A percentile compares a stretch with the other conserved stretches of the same genome.
phyloP scores from a whole-genome alignment of 352 stramenopile genomes.

The Pythium grandisporangium region DNA sequence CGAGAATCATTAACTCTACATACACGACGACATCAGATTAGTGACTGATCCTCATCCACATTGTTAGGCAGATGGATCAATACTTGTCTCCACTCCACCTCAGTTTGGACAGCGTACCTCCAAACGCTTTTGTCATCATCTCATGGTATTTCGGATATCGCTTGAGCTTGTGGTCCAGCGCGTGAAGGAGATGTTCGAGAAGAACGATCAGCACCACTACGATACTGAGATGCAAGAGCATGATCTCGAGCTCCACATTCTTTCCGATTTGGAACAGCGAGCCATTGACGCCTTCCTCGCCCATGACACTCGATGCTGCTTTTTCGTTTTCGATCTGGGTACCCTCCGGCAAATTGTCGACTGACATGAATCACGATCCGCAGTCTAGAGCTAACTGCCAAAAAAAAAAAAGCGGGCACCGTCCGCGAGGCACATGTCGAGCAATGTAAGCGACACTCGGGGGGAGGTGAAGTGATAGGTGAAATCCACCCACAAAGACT shows the following conservation, averaged over 20 bases:
- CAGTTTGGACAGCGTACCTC: neutral
- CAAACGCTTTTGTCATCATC: constrained; percentile 34
- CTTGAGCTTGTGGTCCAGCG: constrained; percentile 27
- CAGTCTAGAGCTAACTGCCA: neutral
- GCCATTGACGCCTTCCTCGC: too few species aligned
- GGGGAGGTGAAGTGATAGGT: too few species aligned
- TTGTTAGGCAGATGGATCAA: too few species aligned
- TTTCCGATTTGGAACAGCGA: constrained; percentile 35
- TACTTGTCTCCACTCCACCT: too few species aligned
- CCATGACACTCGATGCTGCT: too few species aligned
- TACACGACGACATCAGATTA: too few species aligned
- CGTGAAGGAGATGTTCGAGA: constrained; percentile 28
- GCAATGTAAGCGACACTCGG: neutral
- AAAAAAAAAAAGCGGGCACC: neutral
- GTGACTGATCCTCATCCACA: too few species aligned
- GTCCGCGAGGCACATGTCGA: neutral
- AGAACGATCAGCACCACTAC: constrained; percentile 26
- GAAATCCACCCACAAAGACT: too few species aligned
- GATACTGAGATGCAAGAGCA: constrained; percentile 27
- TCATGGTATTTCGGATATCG: constrained; percentile 39
- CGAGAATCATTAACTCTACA: constrained; percentile 24
- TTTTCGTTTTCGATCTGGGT: neutral
- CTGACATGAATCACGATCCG: neutral
- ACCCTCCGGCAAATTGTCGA: neutral
- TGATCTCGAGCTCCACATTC: constrained; percentile 30